Evolutionary conservation across 73 alveolate genomes (phyloP), one percentile per base, ranked within the genome.

Genomic region (Paramecium sonneborni): DNA sequence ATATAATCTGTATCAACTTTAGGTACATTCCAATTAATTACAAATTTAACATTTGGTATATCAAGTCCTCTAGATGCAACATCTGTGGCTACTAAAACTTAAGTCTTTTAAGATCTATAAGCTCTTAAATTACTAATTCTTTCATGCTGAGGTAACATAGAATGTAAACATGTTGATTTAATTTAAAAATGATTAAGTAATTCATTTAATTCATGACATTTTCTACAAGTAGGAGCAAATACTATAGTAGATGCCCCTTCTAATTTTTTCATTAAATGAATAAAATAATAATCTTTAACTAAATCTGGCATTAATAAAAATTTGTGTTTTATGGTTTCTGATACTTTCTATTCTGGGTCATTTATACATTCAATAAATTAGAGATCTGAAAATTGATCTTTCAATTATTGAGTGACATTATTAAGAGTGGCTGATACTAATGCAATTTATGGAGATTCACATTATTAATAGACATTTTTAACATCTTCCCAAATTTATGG

Each of bases 1-100:
- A 98, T 93, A 93, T 98, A 98, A 88, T 96, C 99, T 92, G 97
- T 94, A 7, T 97, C 93, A 58, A 96, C 93, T 79, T 94, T 92
- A 69, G 99, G 99, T 28, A 98, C 95, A 92, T 97, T 98, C 90
- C 91, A 97, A 93, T 98, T 98, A 14, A 98, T 92, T 20, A 98
- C 99, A 38, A 97, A 88, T 57, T 96, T 98, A 8, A 98, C 99
- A 35, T 93, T 94, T 4, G 99, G 99, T n/a, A 98, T 95, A 94
- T 98, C 99, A 14, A 98, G 93, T 0, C 99, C 99, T 86, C 99
- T 96, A 12, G 99, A 96, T 43, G 99, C 99, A 48, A 98, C 97
- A 94, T 98, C 99, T 20, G 99, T 98, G 18, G 99, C 98, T 24
- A 98, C 97, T 57, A 98, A 93, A 43, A 98, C 95, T 76, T 96